These are phyloP conservation scores for Teunomyces kruisii DNA, from an alignment of 805 yeast species.

Conservation along the genomic window DNA sequence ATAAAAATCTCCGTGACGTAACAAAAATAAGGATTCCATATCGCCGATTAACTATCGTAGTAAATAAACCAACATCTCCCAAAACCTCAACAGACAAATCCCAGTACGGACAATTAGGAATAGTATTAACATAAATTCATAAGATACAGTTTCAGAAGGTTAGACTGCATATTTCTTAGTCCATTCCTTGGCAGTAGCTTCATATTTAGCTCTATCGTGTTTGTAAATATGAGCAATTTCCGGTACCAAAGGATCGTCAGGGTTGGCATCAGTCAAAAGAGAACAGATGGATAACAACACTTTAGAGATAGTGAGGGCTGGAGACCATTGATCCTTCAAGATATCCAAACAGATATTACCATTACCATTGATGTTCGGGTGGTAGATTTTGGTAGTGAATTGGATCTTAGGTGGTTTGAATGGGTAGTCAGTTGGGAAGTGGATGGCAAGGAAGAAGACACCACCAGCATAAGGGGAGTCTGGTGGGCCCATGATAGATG, in stretches of 20 bases:
- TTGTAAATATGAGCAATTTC: constrained; percentile 97
- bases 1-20: not conserved
- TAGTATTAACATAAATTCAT: constrained; percentile 4
- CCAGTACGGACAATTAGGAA: constrained; percentile 3
- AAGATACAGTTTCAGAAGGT: constrained; percentile 10
- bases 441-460: constrained; percentile 92
- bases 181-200: constrained; percentile 98
- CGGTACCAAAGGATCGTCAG: constrained; percentile 98
- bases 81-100: not conserved
- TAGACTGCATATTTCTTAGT: constrained; percentile 95
- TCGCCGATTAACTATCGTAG: not conserved
- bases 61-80: not conserved
- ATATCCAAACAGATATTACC: constrained; percentile 97
- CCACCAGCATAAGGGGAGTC: constrained; percentile 91
- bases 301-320: constrained; percentile 94
- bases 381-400: constrained; percentile 94
- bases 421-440: constrained; percentile 98
- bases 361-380: constrained; percentile 93
- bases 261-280: constrained; percentile 94
- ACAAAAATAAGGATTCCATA: not conserved
- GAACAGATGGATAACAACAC: constrained; percentile 94
- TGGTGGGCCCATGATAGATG: constrained; percentile 98
- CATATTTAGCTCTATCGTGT: constrained; percentile 90
- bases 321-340: constrained; percentile 98
- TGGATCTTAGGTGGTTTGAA: constrained; percentile 92